Evolutionary conservation across 352 stramenopile species (phyloP).

Genomic region (Globisporangium spinosum): DNA sequence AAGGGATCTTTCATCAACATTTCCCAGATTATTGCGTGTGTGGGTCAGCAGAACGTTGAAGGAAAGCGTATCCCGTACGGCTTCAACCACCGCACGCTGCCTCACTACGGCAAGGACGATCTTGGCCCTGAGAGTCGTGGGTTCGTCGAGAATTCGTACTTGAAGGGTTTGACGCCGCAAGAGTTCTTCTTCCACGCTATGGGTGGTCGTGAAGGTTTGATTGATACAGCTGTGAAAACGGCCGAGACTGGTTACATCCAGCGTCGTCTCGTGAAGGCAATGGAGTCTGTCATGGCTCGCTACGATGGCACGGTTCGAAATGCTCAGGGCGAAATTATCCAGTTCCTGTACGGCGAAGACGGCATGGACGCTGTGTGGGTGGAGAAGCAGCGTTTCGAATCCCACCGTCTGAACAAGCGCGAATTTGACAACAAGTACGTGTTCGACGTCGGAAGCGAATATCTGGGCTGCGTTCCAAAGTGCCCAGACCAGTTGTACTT

Average conservation of each 20-base stretch:
- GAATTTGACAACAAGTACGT: constrained; percentile 94
- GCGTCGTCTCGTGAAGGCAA: constrained; percentile 98
- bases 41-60: constrained; percentile 98
- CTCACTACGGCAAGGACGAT: constrained; percentile 96
- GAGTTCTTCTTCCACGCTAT: constrained; percentile 99
- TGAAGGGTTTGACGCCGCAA: constrained; percentile 91
- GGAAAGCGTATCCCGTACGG: constrained; percentile 96
- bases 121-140: constrained; percentile 96
- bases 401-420: constrained; percentile 85
- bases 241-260: constrained; percentile 99
- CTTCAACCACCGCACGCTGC: constrained; percentile 95
- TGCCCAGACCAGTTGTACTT: constrained; percentile 84
- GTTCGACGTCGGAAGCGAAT: constrained; percentile 90
- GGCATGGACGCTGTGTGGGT: constrained; percentile 99
- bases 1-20: constrained; percentile 99
- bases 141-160: constrained; percentile 99
- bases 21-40: constrained; percentile 99
- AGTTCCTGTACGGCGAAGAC: constrained; percentile 95
- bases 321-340: constrained; percentile 81
- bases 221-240: constrained; percentile 99
- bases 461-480: constrained; percentile 89
- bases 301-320: constrained; percentile 99
- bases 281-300: constrained; percentile 98
- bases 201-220: constrained; percentile 98
- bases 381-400: constrained; percentile 95